Evolutionary conservation across 495 filamentous ascomycete genomes (phyloP).

Genomic region (Glonium stellatum): DNA sequence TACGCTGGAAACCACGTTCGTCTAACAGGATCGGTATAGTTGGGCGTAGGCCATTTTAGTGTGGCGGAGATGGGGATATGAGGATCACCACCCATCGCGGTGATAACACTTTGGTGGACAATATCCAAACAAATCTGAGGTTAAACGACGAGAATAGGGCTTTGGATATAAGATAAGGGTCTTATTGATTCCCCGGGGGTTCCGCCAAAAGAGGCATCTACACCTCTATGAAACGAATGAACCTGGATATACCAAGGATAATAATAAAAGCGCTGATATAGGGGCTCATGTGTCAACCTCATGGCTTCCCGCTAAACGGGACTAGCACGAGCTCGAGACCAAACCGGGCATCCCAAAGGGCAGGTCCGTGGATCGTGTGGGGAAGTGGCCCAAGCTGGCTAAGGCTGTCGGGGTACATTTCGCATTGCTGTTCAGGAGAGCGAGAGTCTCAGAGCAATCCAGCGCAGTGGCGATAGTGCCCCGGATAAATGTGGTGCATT

Average conservation of each 20-base stretch:
- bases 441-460: not conserved
- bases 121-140: not conserved
- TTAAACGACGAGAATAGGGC: not conserved
- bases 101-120: not conserved
- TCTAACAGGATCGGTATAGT: constrained; percentile 4
- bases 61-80: constrained; percentile 4
- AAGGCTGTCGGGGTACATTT: not conserved
- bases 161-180: not conserved
- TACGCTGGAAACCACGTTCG: constrained; percentile 18
- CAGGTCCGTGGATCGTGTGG: constrained; percentile 12
- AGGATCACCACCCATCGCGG: constrained; percentile 15
- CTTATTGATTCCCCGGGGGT: not conserved
- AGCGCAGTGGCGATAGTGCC: not conserved
- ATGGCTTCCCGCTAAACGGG: not conserved
- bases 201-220: not conserved
- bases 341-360: not conserved
- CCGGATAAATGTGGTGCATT: constrained; percentile 5
- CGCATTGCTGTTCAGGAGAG: not conserved
- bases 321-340: not conserved
- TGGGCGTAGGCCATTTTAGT: constrained; percentile 16
- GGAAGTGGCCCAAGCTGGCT: constrained; percentile 3
- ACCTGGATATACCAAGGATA: not conserved
- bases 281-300: not conserved
- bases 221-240: not conserved
- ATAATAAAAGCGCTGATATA: not conserved